These are phyloP conservation scores for Mycena galopus DNA, from an alignment of 768 basidiomycete genomes.

Conservation along the genomic window DNA sequence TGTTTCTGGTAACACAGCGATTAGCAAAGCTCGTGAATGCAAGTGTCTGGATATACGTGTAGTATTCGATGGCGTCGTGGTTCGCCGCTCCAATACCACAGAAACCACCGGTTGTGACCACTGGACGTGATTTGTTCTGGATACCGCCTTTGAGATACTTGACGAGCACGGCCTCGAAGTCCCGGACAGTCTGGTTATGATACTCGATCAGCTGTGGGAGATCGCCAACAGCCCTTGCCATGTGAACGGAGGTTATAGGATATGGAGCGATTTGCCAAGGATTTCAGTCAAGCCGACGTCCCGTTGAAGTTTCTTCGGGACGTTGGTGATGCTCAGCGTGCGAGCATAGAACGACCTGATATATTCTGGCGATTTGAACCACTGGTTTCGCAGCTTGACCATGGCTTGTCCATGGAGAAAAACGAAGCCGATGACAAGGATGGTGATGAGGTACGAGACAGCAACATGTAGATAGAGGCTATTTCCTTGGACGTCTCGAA, in stretches of 20 bases:
- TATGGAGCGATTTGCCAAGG: constrained; percentile 74
- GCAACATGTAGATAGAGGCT: constrained; percentile 80
- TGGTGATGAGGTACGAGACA: constrained; percentile 75
- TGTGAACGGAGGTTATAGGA: constrained; percentile 79
- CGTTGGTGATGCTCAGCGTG: constrained; percentile 78
- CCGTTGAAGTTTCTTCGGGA: constrained; percentile 75
- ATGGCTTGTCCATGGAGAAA: constrained; percentile 77
- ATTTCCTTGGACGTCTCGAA: constrained; percentile 73
- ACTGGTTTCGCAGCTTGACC: constrained; percentile 74
- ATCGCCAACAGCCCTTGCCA: constrained; percentile 76
- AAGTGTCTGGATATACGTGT: constrained; percentile 61
- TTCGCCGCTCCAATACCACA: constrained; percentile 78
- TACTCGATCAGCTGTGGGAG: constrained; percentile 84
- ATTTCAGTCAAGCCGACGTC: constrained; percentile 78
- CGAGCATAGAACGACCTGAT: constrained; percentile 83
- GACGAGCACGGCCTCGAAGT: constrained; percentile 81
- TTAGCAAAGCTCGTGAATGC: constrained; percentile 55
- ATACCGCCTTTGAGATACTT: constrained; percentile 77
- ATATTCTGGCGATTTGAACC: constrained; percentile 84
- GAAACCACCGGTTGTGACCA: constrained; percentile 74
- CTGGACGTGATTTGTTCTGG: constrained; percentile 77
- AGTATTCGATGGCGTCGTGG: constrained; percentile 84
- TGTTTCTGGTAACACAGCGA: neutral
- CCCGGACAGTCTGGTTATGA: constrained; percentile 81
- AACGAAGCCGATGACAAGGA: constrained; percentile 68